Evolutionary conservation across 495 filamentous ascomycete species (phyloP), one percentile per base, ranked within the genome.

Genomic region (Aspergillus carlsbadensis): DNA sequence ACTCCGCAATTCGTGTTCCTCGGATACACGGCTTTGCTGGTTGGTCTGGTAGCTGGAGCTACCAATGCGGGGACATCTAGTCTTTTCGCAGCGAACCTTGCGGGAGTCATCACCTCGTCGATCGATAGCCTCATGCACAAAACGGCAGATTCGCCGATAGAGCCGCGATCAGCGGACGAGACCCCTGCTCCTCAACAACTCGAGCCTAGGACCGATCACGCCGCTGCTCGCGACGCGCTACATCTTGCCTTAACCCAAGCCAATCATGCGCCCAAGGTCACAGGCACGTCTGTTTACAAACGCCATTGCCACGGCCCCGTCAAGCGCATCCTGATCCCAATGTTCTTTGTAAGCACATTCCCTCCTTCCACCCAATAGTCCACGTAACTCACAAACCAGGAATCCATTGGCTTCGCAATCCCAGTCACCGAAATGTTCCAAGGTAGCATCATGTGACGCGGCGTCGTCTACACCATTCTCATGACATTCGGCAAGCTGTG

Each of bases 321-420:
- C 8, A 54, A 70, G 7, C 75, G 73, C 21, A 75, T 92, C 2
- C 70, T 94, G 0, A 81, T 82, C 21, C 88, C 90, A 0, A 79
- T 91, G 45, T 93, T 94, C 72, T 95, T 94, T 60, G 85, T 83
- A 63, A 70, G 78, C 14, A 13, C 37, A 13, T 3, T 67, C 3
- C 26, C 29, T n/a, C 8, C 35, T 10, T 8, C 10, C 26, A 6
- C 2, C 18, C 5, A n/a, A 17, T 24, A 34, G 33, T 46, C 18
- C 34, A 56, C 26, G n/a, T 51, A 15, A 33, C 41, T 36, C 21
- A 58, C 35, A 33, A 37, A 29, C 3, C 33, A 82, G 80, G 84
- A 88, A 17, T 90, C 86, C 0, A 87, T 92, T 36, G 88, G 90
- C 1, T 92, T 93, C 61, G 84, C 88, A 0, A 87, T 95, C 17